Percentiles rank a stretch among this genome's conserved stretches.
Evolutionary conservation across 1,139 yeast species (phyloP).

Genomic region (Pichia sp.): DNA sequence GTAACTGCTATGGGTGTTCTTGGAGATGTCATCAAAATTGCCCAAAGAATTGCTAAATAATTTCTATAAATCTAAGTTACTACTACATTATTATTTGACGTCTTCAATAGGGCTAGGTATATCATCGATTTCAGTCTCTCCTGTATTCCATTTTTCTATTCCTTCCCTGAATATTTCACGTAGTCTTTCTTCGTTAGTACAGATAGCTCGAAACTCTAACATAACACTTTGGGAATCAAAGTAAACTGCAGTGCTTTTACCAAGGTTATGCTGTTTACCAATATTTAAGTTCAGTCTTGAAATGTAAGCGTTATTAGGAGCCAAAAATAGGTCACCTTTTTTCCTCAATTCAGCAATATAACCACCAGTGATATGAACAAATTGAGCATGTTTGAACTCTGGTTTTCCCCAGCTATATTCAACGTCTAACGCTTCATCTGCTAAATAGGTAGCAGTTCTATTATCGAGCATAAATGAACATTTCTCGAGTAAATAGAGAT

Average conservation of each 20-base stretch:
- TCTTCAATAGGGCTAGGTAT: conserved; percentile 4
- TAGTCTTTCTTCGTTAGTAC: conserved; percentile 45
- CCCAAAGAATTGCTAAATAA: conserved; percentile 60
- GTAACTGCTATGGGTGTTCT: conserved; percentile 98
- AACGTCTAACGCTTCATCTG: conserved; percentile 48
- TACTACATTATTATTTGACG: neutral
- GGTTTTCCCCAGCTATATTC: conserved; percentile 91
- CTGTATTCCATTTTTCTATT: conserved; percentile 36
- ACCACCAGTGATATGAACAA: conserved; percentile 81
- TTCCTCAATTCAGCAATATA: conserved; percentile 83
- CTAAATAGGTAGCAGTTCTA: conserved; percentile 60
- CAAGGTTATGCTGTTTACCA: conserved; percentile 22
- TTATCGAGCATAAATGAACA: conserved; percentile 78
- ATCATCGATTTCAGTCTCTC: conserved; percentile 12
- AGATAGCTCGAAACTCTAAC: conserved; percentile 57
- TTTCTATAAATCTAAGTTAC: too few species aligned
- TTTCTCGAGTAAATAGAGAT: conserved; percentile 52
- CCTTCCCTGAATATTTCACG: conserved; percentile 54
- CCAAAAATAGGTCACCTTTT: conserved; percentile 72
- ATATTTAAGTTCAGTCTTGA: conserved; percentile 46
- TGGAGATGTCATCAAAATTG: conserved; percentile 86
- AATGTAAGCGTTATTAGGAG: conserved; percentile 72
- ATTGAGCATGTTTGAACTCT: conserved; percentile 74
- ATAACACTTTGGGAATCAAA: conserved; percentile 68
- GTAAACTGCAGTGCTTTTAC: conserved; percentile 26